Base-by-base conservation (phyloP, 371 early-diverging fungal species). In the Mucor velutinosus region DNA sequence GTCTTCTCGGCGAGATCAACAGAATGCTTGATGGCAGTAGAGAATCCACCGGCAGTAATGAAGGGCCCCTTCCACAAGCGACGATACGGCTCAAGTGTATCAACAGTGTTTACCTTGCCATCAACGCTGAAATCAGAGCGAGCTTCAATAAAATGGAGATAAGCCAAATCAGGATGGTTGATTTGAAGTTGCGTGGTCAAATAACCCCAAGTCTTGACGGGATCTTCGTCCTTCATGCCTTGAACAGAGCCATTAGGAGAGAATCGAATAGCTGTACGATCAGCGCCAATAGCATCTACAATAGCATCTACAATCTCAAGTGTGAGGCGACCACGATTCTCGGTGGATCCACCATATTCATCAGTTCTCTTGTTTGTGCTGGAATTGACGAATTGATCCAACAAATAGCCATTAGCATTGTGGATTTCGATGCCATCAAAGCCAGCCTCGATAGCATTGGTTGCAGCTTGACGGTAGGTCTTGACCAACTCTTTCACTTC, bases 401-500 rank as follows among this genome's bases (percentile, higher is more conserved):
- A 37, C 35, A 92, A 78, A 71, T 90, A 92, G 11, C 91, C 90
- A 57, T 91, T 86, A 0, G 90, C 91, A 58, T 73, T 86, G 70
- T 94, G 94, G 25, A 94, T 77, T 64, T 93, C 89, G 7, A 93
- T 74, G 33, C 85, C 90, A 58, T 92, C 89, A 62, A 91, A 91
- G 0, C 87, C 90, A 29, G 85, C 85, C 60, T 70, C 63, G 32
- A 77, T 68, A 33, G 83, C 71, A 57, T 80, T 72, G 29, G 65
- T 19, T n/a, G 83, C 82, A 29, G 90, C 85, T 27, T 73, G 60
- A 12, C 69, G 88, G 80, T 91, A 97, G 14, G 85, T 86, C 27
- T 79, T 56, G 23, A 86, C 76, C 8, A 88, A 57, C 2, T 74
- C 67, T 8, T 78, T 71, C 55, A 97, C 94, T 43, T 94, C 88